These are phyloP conservation scores for Gypsophila paniculata DNA, from an alignment of 179 eudicot species.

Conservation along the genomic window DNA sequence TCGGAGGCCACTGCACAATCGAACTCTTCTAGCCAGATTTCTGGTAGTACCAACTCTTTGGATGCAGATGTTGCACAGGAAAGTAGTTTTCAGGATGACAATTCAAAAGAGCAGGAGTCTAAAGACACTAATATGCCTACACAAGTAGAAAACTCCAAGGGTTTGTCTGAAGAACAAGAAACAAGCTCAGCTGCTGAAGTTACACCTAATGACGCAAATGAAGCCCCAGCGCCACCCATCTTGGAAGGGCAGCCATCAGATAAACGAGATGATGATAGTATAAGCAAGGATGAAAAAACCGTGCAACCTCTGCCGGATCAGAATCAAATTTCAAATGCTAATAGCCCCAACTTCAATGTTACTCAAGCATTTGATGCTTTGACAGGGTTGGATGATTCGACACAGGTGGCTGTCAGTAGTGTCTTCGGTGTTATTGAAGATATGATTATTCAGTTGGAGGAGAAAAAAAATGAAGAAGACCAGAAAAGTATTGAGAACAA, in stretches of 20 bases:
- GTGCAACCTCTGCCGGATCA: constrained; percentile 37
- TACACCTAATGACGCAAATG: constrained; percentile 33
- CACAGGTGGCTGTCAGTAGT: constrained; percentile 89
- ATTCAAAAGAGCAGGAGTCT: constrained; percentile 26
- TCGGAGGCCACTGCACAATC: constrained; percentile 27
- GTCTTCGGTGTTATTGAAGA: constrained; percentile 83
- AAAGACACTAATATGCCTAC: constrained; percentile 31
- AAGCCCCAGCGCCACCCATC: constrained; percentile 29
- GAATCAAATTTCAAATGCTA: constrained; percentile 29
- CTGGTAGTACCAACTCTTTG: constrained; percentile 25
- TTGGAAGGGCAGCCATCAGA: constrained; percentile 43
- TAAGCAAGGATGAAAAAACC: constrained; percentile 40
- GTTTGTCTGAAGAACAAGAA: constrained; percentile 29
- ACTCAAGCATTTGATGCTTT: constrained; percentile 82
- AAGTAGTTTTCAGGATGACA: constrained; percentile 26
- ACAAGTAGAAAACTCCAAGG: constrained; percentile 23
- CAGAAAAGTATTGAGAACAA: constrained; percentile 28
- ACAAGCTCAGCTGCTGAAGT: constrained; percentile 26
- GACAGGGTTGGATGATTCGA: constrained; percentile 87
- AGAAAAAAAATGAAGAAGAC: constrained; percentile 33
- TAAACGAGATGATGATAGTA: constrained; percentile 35
- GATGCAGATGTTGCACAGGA: constrained; percentile 26
- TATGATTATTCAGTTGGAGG: constrained; percentile 77
- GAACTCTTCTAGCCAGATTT: constrained; percentile 27
- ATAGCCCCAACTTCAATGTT: constrained; percentile 49